These are phyloP conservation scores for Heteromeles arbutifolia DNA, from an alignment of 306 rosid genomes.

Conservation along the genomic window DNA sequence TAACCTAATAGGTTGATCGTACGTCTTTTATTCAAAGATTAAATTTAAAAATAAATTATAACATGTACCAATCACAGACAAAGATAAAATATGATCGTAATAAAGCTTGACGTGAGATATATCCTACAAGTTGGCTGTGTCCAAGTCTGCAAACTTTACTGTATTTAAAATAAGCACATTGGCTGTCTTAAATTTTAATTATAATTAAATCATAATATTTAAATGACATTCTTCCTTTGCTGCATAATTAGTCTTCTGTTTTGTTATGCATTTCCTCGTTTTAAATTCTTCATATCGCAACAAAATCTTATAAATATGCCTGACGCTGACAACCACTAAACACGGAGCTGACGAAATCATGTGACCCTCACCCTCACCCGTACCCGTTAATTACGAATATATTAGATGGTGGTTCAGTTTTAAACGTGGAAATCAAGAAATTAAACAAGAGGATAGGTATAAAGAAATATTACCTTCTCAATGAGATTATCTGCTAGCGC, in stretches of 20 bases:
- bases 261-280: not conserved
- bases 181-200: too few relatives aligned
- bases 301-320: not conserved
- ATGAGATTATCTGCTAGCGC: constrained; percentile 27
- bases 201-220: not conserved
- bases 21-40: too few relatives aligned
- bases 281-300: not conserved
- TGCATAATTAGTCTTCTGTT: not conserved
- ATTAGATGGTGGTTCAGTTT: too few relatives aligned
- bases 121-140: too few relatives aligned
- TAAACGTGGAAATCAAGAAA: not conserved
- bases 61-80: too few relatives aligned
- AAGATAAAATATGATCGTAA: too few relatives aligned
- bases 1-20: too few relatives aligned
- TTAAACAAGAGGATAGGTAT: not conserved
- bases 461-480: constrained; percentile 31
- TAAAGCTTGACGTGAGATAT: too few relatives aligned
- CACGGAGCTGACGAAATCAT: not conserved
- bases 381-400: not conserved
- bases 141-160: too few relatives aligned
- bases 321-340: not conserved
- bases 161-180: too few relatives aligned
- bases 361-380: not conserved
- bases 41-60: too few relatives aligned
- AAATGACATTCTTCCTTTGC: not conserved